A percentile compares a stretch with the other conserved stretches of the same genome.
These are phyloP conservation scores for Sanguinoderma infundibulare DNA, from an alignment of 1,284 basidiomycete genomes.

Conservation along the genomic window DNA sequence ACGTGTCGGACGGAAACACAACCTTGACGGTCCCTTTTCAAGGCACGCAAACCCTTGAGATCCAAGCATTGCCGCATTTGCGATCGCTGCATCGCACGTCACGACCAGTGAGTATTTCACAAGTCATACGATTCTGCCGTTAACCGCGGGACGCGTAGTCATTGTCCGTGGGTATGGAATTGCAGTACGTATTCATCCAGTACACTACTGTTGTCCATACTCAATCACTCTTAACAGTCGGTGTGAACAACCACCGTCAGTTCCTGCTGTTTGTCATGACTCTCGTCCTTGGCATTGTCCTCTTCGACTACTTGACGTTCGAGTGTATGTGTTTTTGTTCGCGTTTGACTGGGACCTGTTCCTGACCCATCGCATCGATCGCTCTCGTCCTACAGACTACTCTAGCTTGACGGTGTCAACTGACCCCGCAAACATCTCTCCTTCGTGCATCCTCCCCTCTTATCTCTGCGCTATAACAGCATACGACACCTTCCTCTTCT, in stretches of 20 bases:
- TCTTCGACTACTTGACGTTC: slow-evolving; percentile 85
- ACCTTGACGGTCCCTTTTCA: neutral
- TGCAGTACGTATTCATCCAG: slow-evolving; percentile 67
- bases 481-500: slow-evolving; percentile 85
- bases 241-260: slow-evolving; percentile 93
- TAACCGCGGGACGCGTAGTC: slow-evolving; percentile 49
- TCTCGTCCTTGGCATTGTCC: slow-evolving; percentile 80
- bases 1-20: neutral
- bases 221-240: slow-evolving; percentile 56
- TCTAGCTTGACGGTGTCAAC: slow-evolving; percentile 44
- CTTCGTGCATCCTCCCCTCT: slow-evolving; percentile 71
- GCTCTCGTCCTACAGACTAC: slow-evolving; percentile 46
- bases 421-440: slow-evolving; percentile 49
- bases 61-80: slow-evolving; percentile 96
- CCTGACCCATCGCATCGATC: neutral
- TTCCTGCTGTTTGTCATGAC: slow-evolving; percentile 90
- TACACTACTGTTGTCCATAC: slow-evolving; percentile 7
- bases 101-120: slow-evolving; percentile 80
- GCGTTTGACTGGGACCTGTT: neutral
- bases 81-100: slow-evolving; percentile 87
- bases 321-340: slow-evolving; percentile 61
- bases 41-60: slow-evolving; percentile 89
- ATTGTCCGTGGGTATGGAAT: slow-evolving; percentile 99
- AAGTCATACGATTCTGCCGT: neutral
- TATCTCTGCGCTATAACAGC: slow-evolving; percentile 73